Evolutionary conservation across 2,329 filamentous ascomycete genomes (phyloP).

Genomic region (Phyllosticta citribraziliensis): DNA sequence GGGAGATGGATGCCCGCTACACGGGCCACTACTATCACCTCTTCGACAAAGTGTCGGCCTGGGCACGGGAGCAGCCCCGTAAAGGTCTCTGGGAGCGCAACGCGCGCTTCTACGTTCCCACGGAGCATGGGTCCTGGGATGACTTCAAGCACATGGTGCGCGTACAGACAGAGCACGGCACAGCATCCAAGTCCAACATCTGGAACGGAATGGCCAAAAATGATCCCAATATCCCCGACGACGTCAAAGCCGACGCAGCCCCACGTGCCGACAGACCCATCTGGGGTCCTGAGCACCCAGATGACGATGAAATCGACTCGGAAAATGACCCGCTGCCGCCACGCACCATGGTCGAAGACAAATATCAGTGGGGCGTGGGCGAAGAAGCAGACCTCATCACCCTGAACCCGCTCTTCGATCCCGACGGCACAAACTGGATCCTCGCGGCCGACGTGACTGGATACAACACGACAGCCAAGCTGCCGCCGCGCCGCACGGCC

Average conservation of each 20-base stretch:
- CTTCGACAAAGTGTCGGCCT: conserved; percentile 56
- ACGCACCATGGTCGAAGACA: conserved; percentile 43
- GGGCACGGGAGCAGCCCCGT: conserved; percentile 58
- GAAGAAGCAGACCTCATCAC: conserved; percentile 69
- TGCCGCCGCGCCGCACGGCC: conserved; percentile 57
- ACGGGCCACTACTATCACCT: conserved; percentile 83
- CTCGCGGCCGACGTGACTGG: conserved; percentile 61
- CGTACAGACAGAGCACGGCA: conserved; percentile 48
- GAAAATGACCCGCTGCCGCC: conserved; percentile 46
- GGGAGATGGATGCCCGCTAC: conserved; percentile 90
- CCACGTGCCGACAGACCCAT: conserved; percentile 33
- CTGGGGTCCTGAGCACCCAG: conserved; percentile 37
- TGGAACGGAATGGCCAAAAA: conserved; percentile 29
- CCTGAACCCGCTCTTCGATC: conserved; percentile 67
- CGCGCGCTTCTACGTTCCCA: conserved; percentile 66
- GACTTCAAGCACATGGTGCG: conserved; percentile 60
- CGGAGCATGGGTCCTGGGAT: conserved; percentile 59
- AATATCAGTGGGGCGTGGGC: conserved; percentile 55
- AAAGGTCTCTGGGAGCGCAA: conserved; percentile 70
- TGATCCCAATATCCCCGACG: conserved; percentile 33
- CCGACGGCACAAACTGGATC: conserved; percentile 61
- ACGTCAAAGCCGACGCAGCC: conserved; percentile 23
- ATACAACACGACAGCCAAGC: conserved; percentile 45
- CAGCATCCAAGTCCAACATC: conserved; percentile 34
- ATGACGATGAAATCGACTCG: conserved; percentile 41